These are phyloP conservation scores for Prunus dulcis DNA, from an alignment of 306 rosid species.

Conservation along the genomic window DNA sequence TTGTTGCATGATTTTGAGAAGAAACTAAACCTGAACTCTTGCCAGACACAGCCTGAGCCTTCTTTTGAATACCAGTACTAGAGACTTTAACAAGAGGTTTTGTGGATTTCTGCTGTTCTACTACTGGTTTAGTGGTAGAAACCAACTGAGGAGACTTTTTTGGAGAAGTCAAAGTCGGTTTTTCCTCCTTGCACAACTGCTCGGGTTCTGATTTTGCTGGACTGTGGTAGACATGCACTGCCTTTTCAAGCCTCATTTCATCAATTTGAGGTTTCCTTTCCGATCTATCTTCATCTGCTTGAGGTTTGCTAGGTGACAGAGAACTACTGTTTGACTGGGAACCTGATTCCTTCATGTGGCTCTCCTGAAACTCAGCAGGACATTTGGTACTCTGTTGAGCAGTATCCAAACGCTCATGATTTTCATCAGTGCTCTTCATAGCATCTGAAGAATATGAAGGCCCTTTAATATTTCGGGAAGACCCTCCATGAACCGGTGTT, in stretches of 20 bases:
- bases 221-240: slow-evolving; percentile 31
- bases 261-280: slow-evolving; percentile 24
- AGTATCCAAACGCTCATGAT: slow-evolving; percentile 33
- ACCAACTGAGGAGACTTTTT: slow-evolving; percentile 55
- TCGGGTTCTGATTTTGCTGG: slow-evolving; percentile 49
- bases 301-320: slow-evolving; percentile 36
- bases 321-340: slow-evolving; percentile 35
- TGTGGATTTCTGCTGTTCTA: slow-evolving; percentile 53
- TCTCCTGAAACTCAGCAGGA: slow-evolving; percentile 40
- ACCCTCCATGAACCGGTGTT: slow-evolving; percentile 93
- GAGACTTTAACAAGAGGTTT: slow-evolving; percentile 49
- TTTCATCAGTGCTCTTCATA: slow-evolving; percentile 42
- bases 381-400: slow-evolving; percentile 35
- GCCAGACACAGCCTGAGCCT: slow-evolving; percentile 38
- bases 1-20: slow-evolving; percentile 51
- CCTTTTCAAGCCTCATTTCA: slow-evolving; percentile 39
- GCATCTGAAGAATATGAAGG: slow-evolving; percentile 43
- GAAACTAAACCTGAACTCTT: slow-evolving; percentile 42
- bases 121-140: slow-evolving; percentile 36
- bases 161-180: slow-evolving; percentile 51
- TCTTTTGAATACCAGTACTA: slow-evolving; percentile 45
- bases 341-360: slow-evolving; percentile 44
- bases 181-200: slow-evolving; percentile 47
- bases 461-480: slow-evolving; percentile 48
- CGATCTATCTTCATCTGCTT: slow-evolving; percentile 15